Evolutionary conservation across 1,139 yeast species (phyloP), one percentile per base, ranked within the genome.

Genomic region (Kodamaea ohmeri): DNA sequence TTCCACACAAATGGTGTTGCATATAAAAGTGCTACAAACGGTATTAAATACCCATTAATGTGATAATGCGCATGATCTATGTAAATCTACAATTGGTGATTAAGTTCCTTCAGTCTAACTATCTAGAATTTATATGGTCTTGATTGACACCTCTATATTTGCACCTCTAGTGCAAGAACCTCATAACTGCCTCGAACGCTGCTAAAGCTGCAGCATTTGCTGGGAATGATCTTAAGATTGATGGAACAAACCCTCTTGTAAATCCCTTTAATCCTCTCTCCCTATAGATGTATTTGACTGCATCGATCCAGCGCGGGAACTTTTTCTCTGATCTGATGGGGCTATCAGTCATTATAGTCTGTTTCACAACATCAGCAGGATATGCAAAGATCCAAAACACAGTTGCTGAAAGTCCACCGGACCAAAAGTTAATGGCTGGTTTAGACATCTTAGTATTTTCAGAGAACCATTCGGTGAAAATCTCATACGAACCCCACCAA

Each of bases 171-270:
- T 72, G 74, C 48, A 79, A 63, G 12, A 75, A 52, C 49, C 94
- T 73, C 82, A 88, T 77, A 12, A 80, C 88, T 8, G 86, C 81
- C 61, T 88, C 96, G 54, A 87, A 89, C 0, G 95, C 89, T 4
- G 95, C 95, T 49, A 89, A 68, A 0, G 97, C 97, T 6, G 96
- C 94, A 1, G 96, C 96, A 56, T 89, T 89, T 2, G 95, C 94
- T 3, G 96, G 96, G 72, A 87, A 87, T 7, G 83, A 78, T 52
- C 86, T 66, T 47, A 81, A 56, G 33, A 86, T 82, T 19, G 88
- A 78, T 3, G 95, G 95, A 6, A 76, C 76, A 57, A 86, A 87
- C 0, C 96, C 96, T 53, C 81, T 71, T 34, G 83, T 79, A 54
- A 83, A 87, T 2, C 95, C 96, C 50, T 60, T 65, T 38, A 65